These are phyloP conservation scores for Ciborinia camelliae DNA, from an alignment of 2,329 filamentous ascomycete genomes.

Conservation along the genomic window DNA sequence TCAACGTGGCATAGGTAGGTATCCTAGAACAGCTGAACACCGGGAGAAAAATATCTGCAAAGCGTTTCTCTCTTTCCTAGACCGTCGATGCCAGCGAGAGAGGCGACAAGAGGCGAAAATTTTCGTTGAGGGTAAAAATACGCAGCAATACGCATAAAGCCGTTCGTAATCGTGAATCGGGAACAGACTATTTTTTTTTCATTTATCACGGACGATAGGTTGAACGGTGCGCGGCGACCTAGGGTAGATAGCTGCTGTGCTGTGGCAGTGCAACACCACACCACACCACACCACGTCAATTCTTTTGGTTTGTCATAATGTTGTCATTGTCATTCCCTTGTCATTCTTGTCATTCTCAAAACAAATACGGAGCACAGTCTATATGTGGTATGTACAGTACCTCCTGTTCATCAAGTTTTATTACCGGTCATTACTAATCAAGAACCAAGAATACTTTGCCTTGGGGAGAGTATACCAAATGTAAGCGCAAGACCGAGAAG, in stretches of 20 bases:
- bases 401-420: background rate
- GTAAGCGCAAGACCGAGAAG: background rate
- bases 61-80: conserved; percentile 12
- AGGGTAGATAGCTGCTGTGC: too few relatives aligned
- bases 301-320: background rate
- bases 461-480: background rate
- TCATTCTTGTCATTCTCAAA: background rate
- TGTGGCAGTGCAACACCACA: conserved; percentile 20
- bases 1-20: conserved; percentile 15
- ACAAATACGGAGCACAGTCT: too few relatives aligned
- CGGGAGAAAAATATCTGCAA: background rate
- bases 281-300: too few relatives aligned
- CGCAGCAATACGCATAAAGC: conserved; percentile 15
- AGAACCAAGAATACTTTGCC: background rate
- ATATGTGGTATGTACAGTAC: too few relatives aligned
- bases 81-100: background rate
- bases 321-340: too few relatives aligned
- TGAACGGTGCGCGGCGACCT: conserved; percentile 11
- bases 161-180: conserved; percentile 13
- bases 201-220: conserved; percentile 17
- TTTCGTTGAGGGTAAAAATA: background rate
- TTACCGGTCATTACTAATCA: too few relatives aligned
- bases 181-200: conserved; percentile 15
- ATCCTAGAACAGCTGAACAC: conserved; percentile 16
- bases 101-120: background rate